Percentiles rank a stretch among this genome's conserved stretches.
These are phyloP conservation scores for Colletotrichum nymphaeae DNA, from an alignment of 2,329 filamentous ascomycete genomes.

Conservation along the genomic window DNA sequence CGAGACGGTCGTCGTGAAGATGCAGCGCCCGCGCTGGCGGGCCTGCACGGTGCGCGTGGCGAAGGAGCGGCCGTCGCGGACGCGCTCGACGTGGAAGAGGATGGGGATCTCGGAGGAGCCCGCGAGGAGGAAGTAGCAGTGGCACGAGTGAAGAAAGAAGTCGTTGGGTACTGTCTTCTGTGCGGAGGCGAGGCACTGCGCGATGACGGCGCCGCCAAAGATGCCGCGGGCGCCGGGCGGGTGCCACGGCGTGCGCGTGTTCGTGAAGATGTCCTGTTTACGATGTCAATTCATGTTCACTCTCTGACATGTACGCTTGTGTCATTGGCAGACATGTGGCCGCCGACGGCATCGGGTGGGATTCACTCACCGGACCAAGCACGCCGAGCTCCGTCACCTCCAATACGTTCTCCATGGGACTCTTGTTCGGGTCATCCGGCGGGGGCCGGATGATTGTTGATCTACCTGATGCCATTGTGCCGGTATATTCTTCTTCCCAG, in stretches of 20 bases:
- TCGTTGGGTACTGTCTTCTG: constrained; percentile 85
- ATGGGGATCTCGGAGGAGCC: constrained; percentile 88
- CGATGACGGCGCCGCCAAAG: constrained; percentile 93
- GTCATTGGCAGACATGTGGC: too few relatives aligned
- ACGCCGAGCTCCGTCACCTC: constrained; percentile 84
- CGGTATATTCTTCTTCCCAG: neutral
- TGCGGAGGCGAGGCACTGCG: constrained; percentile 88
- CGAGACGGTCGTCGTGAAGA: constrained; percentile 95
- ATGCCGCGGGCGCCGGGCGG: constrained; percentile 92
- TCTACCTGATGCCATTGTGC: constrained; percentile 39
- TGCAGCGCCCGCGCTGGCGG: constrained; percentile 85
- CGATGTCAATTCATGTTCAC: neutral
- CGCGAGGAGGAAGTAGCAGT: constrained; percentile 98
- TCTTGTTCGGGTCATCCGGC: constrained; percentile 76
- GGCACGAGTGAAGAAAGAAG: constrained; percentile 94
- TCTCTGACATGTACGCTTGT: neutral
- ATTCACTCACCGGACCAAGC: constrained; percentile 75
- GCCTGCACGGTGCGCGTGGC: constrained; percentile 97
- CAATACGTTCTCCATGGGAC: constrained; percentile 88
- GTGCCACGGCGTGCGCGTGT: constrained; percentile 91
- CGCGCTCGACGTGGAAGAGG: constrained; percentile 93
- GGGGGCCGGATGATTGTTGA: constrained; percentile 80
- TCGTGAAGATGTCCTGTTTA: constrained; percentile 90
- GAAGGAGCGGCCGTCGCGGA: constrained; percentile 90
- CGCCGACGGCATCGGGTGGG: neutral